Percentiles rank a stretch among this genome's conserved stretches.
Evolutionary conservation across 768 basidiomycete genomes (phyloP).

Genomic region (Pleurotus salmoneostramineus): DNA sequence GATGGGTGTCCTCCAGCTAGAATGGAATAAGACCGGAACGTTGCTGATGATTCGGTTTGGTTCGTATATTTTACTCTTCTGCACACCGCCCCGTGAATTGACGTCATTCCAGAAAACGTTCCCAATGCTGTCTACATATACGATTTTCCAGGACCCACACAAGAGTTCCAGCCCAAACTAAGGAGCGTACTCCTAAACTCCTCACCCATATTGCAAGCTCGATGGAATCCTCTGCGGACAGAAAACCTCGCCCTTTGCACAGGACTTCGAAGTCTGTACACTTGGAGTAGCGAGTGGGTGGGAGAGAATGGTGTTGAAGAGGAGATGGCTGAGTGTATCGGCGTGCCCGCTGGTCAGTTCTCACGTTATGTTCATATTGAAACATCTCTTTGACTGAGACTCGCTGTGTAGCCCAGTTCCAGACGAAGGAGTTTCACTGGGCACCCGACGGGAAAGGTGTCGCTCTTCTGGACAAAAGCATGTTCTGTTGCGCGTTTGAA

Average conservation of each 20-base stretch:
- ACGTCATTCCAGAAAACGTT: conserved; percentile 44
- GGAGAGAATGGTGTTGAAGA: conserved; percentile 46
- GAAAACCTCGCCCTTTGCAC: conserved; percentile 68
- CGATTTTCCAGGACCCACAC: conserved; percentile 60
- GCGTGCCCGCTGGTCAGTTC: conserved; percentile 76
- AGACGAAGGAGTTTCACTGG: conserved; percentile 69
- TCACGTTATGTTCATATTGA: conserved; percentile 13
- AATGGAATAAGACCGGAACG: conserved; percentile 79
- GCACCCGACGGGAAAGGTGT: conserved; percentile 85
- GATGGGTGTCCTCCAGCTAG: conserved; percentile 65
- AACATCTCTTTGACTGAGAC: background rate
- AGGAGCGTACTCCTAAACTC: conserved; percentile 66
- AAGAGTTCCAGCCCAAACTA: conserved; percentile 56
- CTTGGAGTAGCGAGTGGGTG: conserved; percentile 83
- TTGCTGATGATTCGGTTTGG: conserved; percentile 74
- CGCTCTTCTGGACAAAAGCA: conserved; percentile 68
- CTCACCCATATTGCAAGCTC: conserved; percentile 57
- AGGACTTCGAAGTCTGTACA: conserved; percentile 62
- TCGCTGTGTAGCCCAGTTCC: conserved; percentile 57
- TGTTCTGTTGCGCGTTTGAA: conserved; percentile 86
- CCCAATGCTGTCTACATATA: conserved; percentile 68
- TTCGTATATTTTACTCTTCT: conserved; percentile 24
- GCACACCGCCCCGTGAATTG: conserved; percentile 10
- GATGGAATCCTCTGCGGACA: conserved; percentile 85
- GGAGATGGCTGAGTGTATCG: conserved; percentile 89